phyloP scores from a whole-genome alignment of 129 eudicot species.

The Smallanthus sonchifolius region DNA sequence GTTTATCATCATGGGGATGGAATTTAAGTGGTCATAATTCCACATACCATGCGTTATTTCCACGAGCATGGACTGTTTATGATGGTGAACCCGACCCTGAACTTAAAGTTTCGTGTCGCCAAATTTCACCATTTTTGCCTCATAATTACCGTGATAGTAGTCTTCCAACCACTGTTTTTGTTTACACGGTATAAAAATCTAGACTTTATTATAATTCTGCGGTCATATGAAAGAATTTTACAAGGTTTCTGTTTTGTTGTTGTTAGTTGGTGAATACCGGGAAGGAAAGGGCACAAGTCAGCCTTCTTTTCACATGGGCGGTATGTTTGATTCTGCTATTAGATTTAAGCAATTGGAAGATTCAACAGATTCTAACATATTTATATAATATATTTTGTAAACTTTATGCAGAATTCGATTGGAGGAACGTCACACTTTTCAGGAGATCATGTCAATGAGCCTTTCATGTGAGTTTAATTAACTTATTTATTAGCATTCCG shows the following conservation, averaged over 20 bases:
- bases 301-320: conserved; percentile 97
- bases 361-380: neutral
- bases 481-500: neutral
- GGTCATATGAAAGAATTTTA: conserved; percentile 3
- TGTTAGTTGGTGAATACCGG: conserved; percentile 87
- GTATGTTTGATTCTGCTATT: conserved; percentile 39
- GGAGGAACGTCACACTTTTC: conserved; percentile 90
- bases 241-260: conserved; percentile 15
- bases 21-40: conserved; percentile 93
- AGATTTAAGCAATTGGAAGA: neutral
- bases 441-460: conserved; percentile 93
- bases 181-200: conserved; percentile 64
- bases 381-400: neutral
- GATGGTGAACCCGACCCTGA: conserved; percentile 99
- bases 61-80: conserved; percentile 95
- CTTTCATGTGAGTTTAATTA: conserved; percentile 60
- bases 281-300: conserved; percentile 95
- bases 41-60: conserved; percentile 90
- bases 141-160: conserved; percentile 94
- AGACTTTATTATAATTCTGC: neutral
- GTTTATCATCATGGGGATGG: conserved; percentile 99
- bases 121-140: conserved; percentile 95
- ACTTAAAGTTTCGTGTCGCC: conserved; percentile 87
- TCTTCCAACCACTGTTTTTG: conserved; percentile 93
- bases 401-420: conserved; percentile 63